Base-by-base conservation (phyloP, 2,329 filamentous ascomycete genomes). In the Alternaria sp. region DNA sequence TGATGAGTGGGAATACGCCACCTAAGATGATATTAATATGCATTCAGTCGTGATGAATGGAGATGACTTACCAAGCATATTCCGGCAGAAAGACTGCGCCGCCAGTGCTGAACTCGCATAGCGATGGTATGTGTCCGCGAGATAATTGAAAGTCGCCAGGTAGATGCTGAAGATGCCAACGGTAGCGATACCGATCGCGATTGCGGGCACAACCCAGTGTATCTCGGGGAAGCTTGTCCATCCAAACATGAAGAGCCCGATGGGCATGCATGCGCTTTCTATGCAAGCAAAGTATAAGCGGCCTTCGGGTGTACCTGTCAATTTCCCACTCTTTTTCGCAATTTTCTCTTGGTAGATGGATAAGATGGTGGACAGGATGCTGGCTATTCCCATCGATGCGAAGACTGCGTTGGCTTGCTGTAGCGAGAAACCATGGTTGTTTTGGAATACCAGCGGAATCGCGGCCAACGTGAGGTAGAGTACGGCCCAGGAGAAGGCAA, bases 121-220 rank as follows among this genome's bases (percentile, higher is more conserved):
- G 3, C 87, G 85, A 75, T 93, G 91, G 78, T 97, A 97, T 1
- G 90, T 90, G 75, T 97, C 94, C 19, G 93, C 93, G 2, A 97
- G 85, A 71, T 97, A 97, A 77, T 97, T 97, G 82, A 97, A 97
- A 0, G 93, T 92, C 3, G 93, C 90, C 1, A 97, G 86, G 75
- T 79, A 77, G 36, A 97, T 89, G 44, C 88, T 90, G 78, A 93
- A 95, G 68, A 97, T 96, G 5, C 26, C 94, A 91, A 95, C 91
- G 0, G 91, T 95, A 0, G 93, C 90, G 62, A 93, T 87, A 0
- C 85, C 88, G 32, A 97, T 85, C 0, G 89, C 90, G 4, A 95
- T 79, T 0, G 88, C 81, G 0, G 93, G 92, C 0, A 88, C 87
- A 59, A 93, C 89, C 91, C 91, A 95, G 67, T 88, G 91, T 2